phyloP scores from a whole-genome alignment of 2,329 filamentous ascomycete species.

The Diaporthe sp. region DNA sequence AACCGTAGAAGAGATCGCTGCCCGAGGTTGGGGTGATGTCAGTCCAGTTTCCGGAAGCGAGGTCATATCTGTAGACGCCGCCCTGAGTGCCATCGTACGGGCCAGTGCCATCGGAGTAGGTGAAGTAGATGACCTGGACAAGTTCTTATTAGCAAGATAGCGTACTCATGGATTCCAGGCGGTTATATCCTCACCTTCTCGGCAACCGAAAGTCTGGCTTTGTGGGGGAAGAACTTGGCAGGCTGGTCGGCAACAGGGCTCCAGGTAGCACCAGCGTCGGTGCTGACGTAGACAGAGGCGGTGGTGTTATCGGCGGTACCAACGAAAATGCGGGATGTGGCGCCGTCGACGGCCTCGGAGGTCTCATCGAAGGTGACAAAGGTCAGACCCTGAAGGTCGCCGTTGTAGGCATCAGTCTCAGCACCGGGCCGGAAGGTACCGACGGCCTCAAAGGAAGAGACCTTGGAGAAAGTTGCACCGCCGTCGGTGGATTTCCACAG shows the following conservation, averaged over 20 bases:
- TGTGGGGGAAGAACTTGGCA: constrained; percentile 66
- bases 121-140: constrained; percentile 62
- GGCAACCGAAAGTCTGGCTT: constrained; percentile 62
- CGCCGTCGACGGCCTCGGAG: constrained; percentile 58
- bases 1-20: constrained; percentile 64
- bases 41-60: constrained; percentile 63
- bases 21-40: constrained; percentile 69
- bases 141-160: background rate
- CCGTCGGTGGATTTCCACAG: constrained; percentile 71
- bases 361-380: constrained; percentile 71
- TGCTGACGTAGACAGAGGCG: constrained; percentile 64
- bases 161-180: too few relatives aligned
- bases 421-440: constrained; percentile 64
- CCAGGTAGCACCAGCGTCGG: constrained; percentile 68
- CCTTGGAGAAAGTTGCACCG: constrained; percentile 66
- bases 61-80: constrained; percentile 68
- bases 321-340: constrained; percentile 70
- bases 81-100: constrained; percentile 70
- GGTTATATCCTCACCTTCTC: constrained; percentile 57
- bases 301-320: constrained; percentile 67
- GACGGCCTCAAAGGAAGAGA: constrained; percentile 64
- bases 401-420: constrained; percentile 60
- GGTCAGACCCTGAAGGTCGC: constrained; percentile 62
- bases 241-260: constrained; percentile 64
- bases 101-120: constrained; percentile 67